These are phyloP conservation scores for Stellera chamaejasme DNA, from an alignment of 345 rosid species.

Conservation along the genomic window DNA sequence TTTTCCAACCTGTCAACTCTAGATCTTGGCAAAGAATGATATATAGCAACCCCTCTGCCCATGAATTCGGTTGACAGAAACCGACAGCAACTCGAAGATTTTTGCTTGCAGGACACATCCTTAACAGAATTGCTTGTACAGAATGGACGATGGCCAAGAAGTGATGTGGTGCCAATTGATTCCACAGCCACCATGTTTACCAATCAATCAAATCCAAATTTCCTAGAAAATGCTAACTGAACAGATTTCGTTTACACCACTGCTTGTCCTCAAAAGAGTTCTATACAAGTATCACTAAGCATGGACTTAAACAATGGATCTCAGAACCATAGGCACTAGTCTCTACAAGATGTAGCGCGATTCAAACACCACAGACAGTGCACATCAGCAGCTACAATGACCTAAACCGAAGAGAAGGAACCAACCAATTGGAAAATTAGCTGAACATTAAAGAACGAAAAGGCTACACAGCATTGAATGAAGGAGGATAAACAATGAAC, in stretches of 20 bases:
- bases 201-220: conserved; percentile 10
- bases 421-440: not conserved
- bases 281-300: conserved; percentile 8
- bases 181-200: conserved; percentile 58
- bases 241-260: not conserved
- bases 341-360: conserved; percentile 11
- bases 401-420: not conserved
- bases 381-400: conserved; percentile 3
- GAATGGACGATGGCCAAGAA: conserved; percentile 45
- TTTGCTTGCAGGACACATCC: conserved; percentile 31
- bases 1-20: conserved; percentile 18
- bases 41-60: conserved; percentile 27
- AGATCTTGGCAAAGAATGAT: conserved; percentile 26
- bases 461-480: conserved; percentile 22
- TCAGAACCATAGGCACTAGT: conserved; percentile 17
- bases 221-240: conserved; percentile 4
- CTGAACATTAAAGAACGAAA: not conserved
- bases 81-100: conserved; percentile 18
- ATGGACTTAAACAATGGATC: not conserved
- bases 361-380: not conserved
- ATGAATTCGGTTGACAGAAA: conserved; percentile 24
- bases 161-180: conserved; percentile 57
- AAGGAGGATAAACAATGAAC: conserved; percentile 13
- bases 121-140: conserved; percentile 27
- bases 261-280: not conserved